These are phyloP conservation scores for Trametes polyzona DNA, from an alignment of 1,284 basidiomycete species.

Conservation along the genomic window DNA sequence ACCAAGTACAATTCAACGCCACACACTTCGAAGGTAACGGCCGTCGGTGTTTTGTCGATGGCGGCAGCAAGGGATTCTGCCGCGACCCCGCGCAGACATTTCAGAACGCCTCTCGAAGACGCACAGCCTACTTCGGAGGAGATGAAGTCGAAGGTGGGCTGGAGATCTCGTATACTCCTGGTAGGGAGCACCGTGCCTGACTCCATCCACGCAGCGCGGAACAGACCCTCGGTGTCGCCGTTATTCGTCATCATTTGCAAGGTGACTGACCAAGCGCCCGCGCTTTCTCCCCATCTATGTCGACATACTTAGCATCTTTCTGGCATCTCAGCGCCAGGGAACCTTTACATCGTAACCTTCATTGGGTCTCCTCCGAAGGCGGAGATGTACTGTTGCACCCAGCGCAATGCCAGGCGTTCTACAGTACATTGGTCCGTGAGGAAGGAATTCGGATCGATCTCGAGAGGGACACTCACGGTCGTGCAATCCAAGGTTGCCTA, in stretches of 20 bases:
- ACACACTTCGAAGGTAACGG: conserved; percentile 33
- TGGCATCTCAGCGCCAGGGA: background rate
- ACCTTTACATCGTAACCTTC: conserved; percentile 57
- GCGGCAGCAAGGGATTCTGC: conserved; percentile 36
- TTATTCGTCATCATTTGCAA: conserved; percentile 39
- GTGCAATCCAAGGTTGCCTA: conserved; percentile 57
- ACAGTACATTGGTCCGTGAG: background rate
- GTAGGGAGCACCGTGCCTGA: conserved; percentile 40
- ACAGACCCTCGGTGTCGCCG: conserved; percentile 39
- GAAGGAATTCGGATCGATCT: background rate
- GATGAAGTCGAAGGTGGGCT: conserved; percentile 40
- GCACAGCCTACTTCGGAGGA: conserved; percentile 38
- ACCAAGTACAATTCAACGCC: background rate
- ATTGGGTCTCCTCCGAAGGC: conserved; percentile 66
- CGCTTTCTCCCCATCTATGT: conserved; percentile 44
- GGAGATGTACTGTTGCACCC: conserved; percentile 62
- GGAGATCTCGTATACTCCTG: conserved; percentile 30
- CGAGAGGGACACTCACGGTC: conserved; percentile 46
- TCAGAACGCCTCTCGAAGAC: conserved; percentile 39
- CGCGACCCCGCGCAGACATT: conserved; percentile 44
- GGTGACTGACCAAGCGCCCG: conserved; percentile 42
- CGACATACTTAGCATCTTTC: background rate
- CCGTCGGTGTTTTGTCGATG: conserved; percentile 35
- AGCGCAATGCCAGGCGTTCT: conserved; percentile 31
- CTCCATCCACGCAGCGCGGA: conserved; percentile 41